Base-by-base conservation (phyloP, 768 basidiomycete genomes). In the Suillus ampliporus region DNA sequence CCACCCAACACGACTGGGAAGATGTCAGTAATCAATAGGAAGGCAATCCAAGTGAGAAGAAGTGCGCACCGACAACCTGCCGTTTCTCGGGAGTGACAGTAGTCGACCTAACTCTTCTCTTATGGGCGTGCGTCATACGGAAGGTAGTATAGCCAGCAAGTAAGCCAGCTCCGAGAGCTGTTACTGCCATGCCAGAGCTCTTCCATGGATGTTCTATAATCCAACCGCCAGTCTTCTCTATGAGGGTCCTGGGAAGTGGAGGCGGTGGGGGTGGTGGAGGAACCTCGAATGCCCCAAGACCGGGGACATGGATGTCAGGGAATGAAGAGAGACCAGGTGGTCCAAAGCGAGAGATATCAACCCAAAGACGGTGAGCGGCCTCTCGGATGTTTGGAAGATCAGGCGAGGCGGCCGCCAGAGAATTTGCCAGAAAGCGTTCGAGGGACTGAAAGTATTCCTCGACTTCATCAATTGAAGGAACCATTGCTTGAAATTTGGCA, bases 331-430 rank as follows among this genome's bases (percentile, higher is more conserved):
- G 62, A n/a, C 74, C 72, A 63, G 79, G 74, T 19, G 90, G 91
- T 26, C 93, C 92, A 72, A 91, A 93, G 61, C 93, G 88, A 52
- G 90, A 83, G 64, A 95, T 85, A 70, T 95, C 92, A 26, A 85
- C 75, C 89, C 90, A 93, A 61, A 94, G 79, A 28, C 87, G 83
- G 66, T 90, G 83, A 23, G 88, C 74, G 35, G 86, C 82, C 63
- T 92, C 89, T 61, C 85, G 84, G 52, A 92, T 77, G 66, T 82
- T 85, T 44, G 88, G 86, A 51, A 92, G 77, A 68, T 86, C 85
- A 35, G 85, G 80, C 0, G 86, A 83, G 5, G 84, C 87, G 17
- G 84, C 77, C 47, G 83, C 77, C 26, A 89, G 69, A 13, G 88
- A 84, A 37, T 83, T 76, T 57, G 82, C 79, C 72, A 93, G 75